Conservation (phyloP, 2,329 filamentous ascomycete species). For the Fusarium sp. region DNA sequence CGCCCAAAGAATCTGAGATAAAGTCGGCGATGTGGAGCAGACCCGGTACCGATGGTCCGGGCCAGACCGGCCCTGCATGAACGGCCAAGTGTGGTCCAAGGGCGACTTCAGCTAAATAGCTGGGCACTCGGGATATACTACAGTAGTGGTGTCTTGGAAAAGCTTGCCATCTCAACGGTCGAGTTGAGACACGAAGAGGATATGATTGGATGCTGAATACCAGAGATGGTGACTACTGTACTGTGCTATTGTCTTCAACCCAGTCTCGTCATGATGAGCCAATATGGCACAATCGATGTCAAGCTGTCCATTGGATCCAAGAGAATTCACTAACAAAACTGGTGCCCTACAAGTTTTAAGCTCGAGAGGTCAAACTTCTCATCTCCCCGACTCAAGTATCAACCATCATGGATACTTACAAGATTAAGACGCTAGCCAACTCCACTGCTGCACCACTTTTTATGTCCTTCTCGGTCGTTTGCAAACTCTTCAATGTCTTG, state of each 20-base stretch:
- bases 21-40: constrained; percentile 20
- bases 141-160: neutral
- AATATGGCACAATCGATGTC: constrained; percentile 36
- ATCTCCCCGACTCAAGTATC: neutral
- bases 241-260: constrained; percentile 22
- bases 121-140: constrained; percentile 5
- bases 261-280: constrained; percentile 27
- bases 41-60: constrained; percentile 24
- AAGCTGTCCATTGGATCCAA: constrained; percentile 1
- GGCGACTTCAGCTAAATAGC: constrained; percentile 3
- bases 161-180: neutral
- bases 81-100: neutral
- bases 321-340: neutral
- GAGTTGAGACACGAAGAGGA: constrained; percentile 1
- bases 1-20: neutral
- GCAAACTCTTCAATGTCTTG: constrained; percentile 16
- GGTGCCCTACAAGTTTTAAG: neutral
- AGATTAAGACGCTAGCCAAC: constrained; percentile 10
- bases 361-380: neutral
- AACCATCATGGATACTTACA: constrained; percentile 2
- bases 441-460: constrained; percentile 38
- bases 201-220: constrained; percentile 19
- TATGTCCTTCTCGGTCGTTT: constrained; percentile 19
- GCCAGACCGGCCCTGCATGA: constrained; percentile 9
- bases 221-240: constrained; percentile 1